Evolutionary conservation across 106 monocot species (phyloP), one percentile per base, ranked within the genome.

Genomic region (Cymbidium sinense): DNA sequence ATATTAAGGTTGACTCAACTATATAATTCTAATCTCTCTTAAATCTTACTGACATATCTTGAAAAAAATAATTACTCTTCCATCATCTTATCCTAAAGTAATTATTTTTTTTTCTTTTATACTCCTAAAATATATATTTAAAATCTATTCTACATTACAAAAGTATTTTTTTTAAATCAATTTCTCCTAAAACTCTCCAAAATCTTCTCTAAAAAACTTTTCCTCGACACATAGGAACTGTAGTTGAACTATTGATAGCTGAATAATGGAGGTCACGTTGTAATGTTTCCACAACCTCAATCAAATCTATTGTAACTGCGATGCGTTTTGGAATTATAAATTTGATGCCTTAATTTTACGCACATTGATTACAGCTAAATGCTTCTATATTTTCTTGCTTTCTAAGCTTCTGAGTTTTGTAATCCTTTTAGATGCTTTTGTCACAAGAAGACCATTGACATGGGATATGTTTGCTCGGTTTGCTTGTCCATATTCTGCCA

Each of bases 401-500:
- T 34, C 10, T 79, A 5, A 70, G 2, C 64, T 50, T 31, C 12
- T 64, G 3, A 67, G 17, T 33, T 67, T 13, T 67, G 67, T n/a
- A 25, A 15, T 79, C 33, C 61, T 41, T 93, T 50, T 82, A 98
- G 98, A 50, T 98, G 98, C 85, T 98, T 98, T 81, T 98, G 98
- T 80, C 98, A 98, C 84, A 98, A 98, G 78, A 91, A 87, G 82
- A 94, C 94, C 4, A 98, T 98, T 55, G 91, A 92, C 78, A 87
- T 87, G 94, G 98, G 98, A 19, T 98, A 87, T 75, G 90, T 94
- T 34, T 98, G 98, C 84, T 98, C 98, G 7, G 90, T 98, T 65
- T 98, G 98, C 72, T 80, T 99, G 77, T 99, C 98, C 50, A 99
- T 99, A 83, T 99, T 94, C 88, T 98, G 96, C 83, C 90, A 94